Percentiles rank a stretch among this genome's conserved stretches.
These are phyloP conservation scores for Aspergillus saccharolyticus DNA, from an alignment of 495 filamentous ascomycete species.

Conservation along the genomic window DNA sequence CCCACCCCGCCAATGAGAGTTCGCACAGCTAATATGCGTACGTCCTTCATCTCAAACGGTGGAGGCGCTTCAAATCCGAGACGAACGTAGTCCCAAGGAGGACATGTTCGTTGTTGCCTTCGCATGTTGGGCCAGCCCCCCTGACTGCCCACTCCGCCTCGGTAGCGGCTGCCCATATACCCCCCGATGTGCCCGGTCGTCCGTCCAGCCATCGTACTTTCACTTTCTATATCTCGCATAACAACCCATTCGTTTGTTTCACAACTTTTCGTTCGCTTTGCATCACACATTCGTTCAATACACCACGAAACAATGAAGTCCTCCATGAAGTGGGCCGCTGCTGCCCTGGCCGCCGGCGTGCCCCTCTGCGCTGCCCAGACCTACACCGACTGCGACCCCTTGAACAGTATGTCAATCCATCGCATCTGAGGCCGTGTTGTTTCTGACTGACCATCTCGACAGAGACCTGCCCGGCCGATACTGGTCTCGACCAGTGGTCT, in stretches of 20 bases:
- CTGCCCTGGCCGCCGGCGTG: background rate
- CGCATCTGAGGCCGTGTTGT: no score
- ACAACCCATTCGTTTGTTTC: background rate
- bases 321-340: background rate
- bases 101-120: conserved; percentile 1
- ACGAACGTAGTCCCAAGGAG: background rate
- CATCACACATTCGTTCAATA: background rate
- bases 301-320: background rate
- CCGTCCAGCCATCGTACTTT: background rate
- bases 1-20: background rate
- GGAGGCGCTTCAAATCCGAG: background rate
- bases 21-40: background rate
- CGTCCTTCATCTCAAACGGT: background rate
- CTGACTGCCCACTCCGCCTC: background rate
- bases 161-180: background rate
- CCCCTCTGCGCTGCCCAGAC: conserved; percentile 29
- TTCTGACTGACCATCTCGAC: background rate
- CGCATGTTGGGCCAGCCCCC: background rate
- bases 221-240: background rate
- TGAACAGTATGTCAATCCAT: conserved; percentile 12
- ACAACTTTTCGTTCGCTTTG: background rate
- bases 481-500: conserved; percentile 52
- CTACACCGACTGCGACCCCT: conserved; percentile 39
- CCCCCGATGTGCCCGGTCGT: background rate
- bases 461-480: conserved; percentile 54